Conservation (phyloP, 495 filamentous ascomycete genomes). For the Lasiosphaeriaceae sp. region DNA sequence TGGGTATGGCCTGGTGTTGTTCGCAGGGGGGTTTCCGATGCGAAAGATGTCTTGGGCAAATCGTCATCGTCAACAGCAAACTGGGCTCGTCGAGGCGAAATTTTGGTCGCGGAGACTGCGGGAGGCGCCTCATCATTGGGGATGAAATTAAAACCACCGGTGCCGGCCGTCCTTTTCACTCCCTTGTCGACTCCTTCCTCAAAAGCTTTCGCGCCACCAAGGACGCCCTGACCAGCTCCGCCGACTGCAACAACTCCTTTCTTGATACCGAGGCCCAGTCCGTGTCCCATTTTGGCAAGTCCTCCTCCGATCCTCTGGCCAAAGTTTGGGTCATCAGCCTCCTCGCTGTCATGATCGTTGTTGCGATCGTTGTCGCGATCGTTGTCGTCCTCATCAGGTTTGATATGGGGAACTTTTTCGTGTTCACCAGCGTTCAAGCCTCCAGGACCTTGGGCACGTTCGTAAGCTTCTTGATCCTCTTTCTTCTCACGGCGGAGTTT, state of each 20-base stretch:
- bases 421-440: slow-evolving; percentile 83
- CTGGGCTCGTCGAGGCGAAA: slow-evolving; percentile 20
- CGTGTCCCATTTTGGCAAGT: slow-evolving; percentile 33
- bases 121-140: slow-evolving; percentile 1
- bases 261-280: slow-evolving; percentile 34
- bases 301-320: slow-evolving; percentile 22
- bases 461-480: slow-evolving; percentile 55
- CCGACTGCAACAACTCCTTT: slow-evolving; percentile 37
- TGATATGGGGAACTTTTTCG: slow-evolving; percentile 70
- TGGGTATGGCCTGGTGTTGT: slow-evolving; percentile 28
- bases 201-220: slow-evolving; percentile 51
- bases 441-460: slow-evolving; percentile 56
- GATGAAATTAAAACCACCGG: slow-evolving; percentile 47
- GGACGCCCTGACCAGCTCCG: slow-evolving; percentile 35
- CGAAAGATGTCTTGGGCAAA: slow-evolving; percentile 27
- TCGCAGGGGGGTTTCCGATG: slow-evolving; percentile 24
- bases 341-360: too few relatives aligned
- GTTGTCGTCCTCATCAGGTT: slow-evolving; percentile 38
- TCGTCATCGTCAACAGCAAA: slow-evolving; percentile 19
- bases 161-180: slow-evolving; percentile 44
- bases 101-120: slow-evolving; percentile 18
- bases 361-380: too few relatives aligned
- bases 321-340: neutral
- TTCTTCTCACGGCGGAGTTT: slow-evolving; percentile 39
- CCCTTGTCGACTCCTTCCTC: slow-evolving; percentile 59